phyloP scores from a whole-genome alignment of 2,329 filamentous ascomycete species.

The Knufia fluminis region DNA sequence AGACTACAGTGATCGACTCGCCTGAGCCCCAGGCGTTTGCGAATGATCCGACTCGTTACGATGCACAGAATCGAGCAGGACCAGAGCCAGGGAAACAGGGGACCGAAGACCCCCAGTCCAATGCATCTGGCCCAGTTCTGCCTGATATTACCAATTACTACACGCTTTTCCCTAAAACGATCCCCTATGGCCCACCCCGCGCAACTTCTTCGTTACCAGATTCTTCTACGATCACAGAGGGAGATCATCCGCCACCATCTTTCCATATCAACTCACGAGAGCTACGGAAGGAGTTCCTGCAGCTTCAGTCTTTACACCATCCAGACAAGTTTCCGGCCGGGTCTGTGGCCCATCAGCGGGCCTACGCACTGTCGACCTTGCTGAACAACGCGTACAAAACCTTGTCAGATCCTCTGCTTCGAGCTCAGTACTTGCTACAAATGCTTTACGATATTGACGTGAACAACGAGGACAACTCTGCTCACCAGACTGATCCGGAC shows the following conservation, averaged over 20 bases:
- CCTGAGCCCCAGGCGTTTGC: constrained; percentile 3
- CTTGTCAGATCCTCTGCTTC: constrained; percentile 63
- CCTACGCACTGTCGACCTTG: constrained; percentile 67
- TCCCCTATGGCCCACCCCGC: constrained; percentile 7
- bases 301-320: constrained; percentile 55
- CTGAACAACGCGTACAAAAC: constrained; percentile 93
- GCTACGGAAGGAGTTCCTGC: constrained; percentile 76
- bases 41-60: constrained; percentile 2
- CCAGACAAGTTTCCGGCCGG: constrained; percentile 41
- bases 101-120: not conserved
- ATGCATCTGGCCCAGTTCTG: not conserved
- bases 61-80: not conserved
- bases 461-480: constrained; percentile 62
- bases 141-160: constrained; percentile 49
- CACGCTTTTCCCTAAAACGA: constrained; percentile 71
- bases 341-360: constrained; percentile 43
- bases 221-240: constrained; percentile 53
- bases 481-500: constrained; percentile 58
- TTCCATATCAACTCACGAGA: constrained; percentile 64
- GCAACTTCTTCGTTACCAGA: constrained; percentile 11
- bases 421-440: constrained; percentile 78
- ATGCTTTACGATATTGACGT: constrained; percentile 63
- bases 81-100: not conserved
- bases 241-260: constrained; percentile 66
- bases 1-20: not conserved